Evolutionary conservation across 768 basidiomycete genomes (phyloP).

Genomic region (Psilocybe subaeruginosa): DNA sequence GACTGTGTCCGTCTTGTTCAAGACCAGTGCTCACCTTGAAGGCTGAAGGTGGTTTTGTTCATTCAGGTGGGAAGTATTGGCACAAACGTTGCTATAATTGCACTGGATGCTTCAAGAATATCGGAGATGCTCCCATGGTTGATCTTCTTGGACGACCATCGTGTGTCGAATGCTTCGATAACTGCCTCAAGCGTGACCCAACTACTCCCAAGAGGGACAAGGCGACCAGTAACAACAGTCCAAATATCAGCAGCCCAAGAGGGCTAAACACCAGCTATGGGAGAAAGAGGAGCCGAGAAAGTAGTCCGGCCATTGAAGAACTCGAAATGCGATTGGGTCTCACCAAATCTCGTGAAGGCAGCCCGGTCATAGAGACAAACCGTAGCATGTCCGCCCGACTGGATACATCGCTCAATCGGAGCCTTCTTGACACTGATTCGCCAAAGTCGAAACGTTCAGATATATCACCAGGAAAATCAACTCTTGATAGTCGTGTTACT

Average conservation of each 20-base stretch:
- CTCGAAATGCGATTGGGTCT: conserved; percentile 29
- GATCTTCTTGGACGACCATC: conserved; percentile 83
- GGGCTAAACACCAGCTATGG: conserved; percentile 42
- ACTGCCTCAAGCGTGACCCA: conserved; percentile 59
- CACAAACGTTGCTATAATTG: conserved; percentile 84
- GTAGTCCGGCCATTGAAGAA: conserved; percentile 58
- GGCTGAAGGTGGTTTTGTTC: conserved; percentile 77
- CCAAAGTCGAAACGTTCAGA: background rate
- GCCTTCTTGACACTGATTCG: background rate
- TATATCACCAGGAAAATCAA: background rate
- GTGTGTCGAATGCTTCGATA: conserved; percentile 82
- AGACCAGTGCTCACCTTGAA: conserved; percentile 76
- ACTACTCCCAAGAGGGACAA: conserved; percentile 46
- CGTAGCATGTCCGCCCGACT: background rate
- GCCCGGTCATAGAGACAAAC: background rate
- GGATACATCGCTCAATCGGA: background rate
- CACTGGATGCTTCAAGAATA: conserved; percentile 69
- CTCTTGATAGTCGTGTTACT: background rate
- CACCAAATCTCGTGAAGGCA: conserved; percentile 2
- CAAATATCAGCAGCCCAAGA: conserved; percentile 43
- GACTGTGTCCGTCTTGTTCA: conserved; percentile 66
- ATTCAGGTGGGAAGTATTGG: conserved; percentile 73
- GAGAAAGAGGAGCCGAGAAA: conserved; percentile 52
- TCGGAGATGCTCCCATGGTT: conserved; percentile 77
- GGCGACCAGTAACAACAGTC: conserved; percentile 31